Evolutionary conservation across 495 filamentous ascomycete genomes (phyloP).

Genomic region (Aspergillus steynii): DNA sequence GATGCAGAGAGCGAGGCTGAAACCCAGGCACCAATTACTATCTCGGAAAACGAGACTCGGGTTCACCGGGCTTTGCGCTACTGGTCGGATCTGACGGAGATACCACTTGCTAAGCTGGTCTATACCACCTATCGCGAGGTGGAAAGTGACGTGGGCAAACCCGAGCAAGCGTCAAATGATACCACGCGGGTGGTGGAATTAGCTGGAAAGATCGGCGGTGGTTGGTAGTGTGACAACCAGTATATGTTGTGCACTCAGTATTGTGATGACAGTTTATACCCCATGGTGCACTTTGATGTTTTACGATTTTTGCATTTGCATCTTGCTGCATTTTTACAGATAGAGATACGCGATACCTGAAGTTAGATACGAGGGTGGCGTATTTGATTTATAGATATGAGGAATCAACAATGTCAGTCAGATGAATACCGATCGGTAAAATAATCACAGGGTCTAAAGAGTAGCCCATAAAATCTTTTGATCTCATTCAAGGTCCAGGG

Average conservation of each 20-base stretch:
- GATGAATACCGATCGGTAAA: too few species aligned
- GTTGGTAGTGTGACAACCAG: constrained; percentile 63
- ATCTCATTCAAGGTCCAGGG: too few species aligned
- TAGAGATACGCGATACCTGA: background rate
- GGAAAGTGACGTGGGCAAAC: constrained; percentile 91
- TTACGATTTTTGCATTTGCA: background rate
- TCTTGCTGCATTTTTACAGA: background rate
- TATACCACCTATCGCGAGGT: constrained; percentile 89
- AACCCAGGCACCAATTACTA: constrained; percentile 14
- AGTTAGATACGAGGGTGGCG: background rate
- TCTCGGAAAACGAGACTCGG: constrained; percentile 33
- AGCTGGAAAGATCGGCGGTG: constrained; percentile 89
- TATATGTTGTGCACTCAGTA: background rate
- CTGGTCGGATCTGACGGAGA: constrained; percentile 72
- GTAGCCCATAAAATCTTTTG: too few species aligned
- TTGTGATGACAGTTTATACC: background rate
- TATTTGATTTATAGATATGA: background rate
- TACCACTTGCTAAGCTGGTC: constrained; percentile 69
- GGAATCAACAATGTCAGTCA: background rate
- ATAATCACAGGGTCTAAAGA: too few species aligned
- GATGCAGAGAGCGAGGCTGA: constrained; percentile 39
- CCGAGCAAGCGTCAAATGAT: constrained; percentile 51
- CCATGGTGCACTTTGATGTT: background rate
- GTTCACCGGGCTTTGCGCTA: constrained; percentile 60
- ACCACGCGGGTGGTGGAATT: constrained; percentile 85